phyloP scores from a whole-genome alignment of 768 basidiomycete species.

The Piloderma croceum region DNA sequence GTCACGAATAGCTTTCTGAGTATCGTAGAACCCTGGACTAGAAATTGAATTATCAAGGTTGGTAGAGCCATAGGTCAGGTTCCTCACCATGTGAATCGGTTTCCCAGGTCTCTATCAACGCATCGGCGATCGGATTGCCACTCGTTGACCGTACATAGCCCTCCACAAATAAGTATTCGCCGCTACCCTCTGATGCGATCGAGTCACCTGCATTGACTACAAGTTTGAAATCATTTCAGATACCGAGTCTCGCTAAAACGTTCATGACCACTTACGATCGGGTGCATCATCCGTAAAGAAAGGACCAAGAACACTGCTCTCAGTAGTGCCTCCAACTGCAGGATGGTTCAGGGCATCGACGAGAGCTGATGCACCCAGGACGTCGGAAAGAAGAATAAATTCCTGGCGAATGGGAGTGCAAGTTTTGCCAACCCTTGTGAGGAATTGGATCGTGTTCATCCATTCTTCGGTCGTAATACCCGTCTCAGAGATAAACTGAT shows the following conservation, averaged over 20 bases:
- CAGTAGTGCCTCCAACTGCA: conserved; percentile 55
- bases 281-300: conserved; percentile 77
- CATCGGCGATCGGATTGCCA: conserved; percentile 60
- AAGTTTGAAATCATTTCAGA: background rate
- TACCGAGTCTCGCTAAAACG: background rate
- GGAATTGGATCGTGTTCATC: conserved; percentile 74
- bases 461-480: conserved; percentile 80
- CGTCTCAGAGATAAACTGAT: conserved; percentile 70
- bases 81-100: conserved; percentile 58
- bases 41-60: conserved; percentile 25
- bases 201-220: conserved; percentile 63
- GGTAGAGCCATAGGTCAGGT: too few relatives aligned
- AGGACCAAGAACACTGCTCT: conserved; percentile 74
- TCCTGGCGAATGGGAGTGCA: conserved; percentile 67
- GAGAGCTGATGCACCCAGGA: conserved; percentile 70
- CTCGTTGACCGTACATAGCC: conserved; percentile 55
- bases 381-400: conserved; percentile 82
- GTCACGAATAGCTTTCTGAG: conserved; percentile 49
- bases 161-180: conserved; percentile 77
- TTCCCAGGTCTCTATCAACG: conserved; percentile 80
- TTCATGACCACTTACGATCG: conserved; percentile 42
- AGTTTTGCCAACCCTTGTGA: conserved; percentile 69
- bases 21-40: conserved; percentile 29
- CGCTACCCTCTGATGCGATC: conserved; percentile 85
- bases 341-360: conserved; percentile 74